Base-by-base conservation (phyloP, 768 basidiomycete species). In the Rhizopogon salebrosus region DNA sequence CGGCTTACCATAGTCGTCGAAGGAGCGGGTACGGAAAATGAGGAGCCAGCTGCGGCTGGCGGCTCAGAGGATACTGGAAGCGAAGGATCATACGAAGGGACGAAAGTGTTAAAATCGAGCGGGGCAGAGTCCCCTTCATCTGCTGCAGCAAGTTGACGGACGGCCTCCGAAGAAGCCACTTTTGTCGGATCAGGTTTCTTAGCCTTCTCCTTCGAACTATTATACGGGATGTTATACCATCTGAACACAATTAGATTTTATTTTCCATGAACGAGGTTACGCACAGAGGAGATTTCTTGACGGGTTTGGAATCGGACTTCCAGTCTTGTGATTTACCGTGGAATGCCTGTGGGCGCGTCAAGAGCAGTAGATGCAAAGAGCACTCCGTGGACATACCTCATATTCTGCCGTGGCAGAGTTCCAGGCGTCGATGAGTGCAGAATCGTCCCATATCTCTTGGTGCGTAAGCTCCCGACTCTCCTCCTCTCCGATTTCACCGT, bases 401-500 rank as follows among this genome's bases (percentile, higher is more conserved):
- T 91, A 92, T 64, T 92, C 90, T 53, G 87, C 87, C 57, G 77
- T 82, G 16, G 90, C 90, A 54, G 89, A 84, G 64, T 92, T 79
- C 90, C 90, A 92, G 18, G 90, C 90, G 49, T 87, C 77, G 41
- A 92, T 79, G 57, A 92, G 77, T 4, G 86, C 87, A 34, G 87
- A 85, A 64, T 92, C 90, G 57, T 92, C 90, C 90, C 90, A 92
- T 35, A 90, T 83, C 61, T 92, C 89, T 43, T 83, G 79, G 31
- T 85, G 77, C 8, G 84, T 81, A 53, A 90, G 74, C 51, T 82
- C 75, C 24, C 84, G 75, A 57, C 84, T 83, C 60, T 85, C 81
- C 29, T 76, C 74, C 24, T 76, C 72, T 10, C 73, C 72, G 4
- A 52, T 56, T 16, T 64, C 68, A 4, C 60, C 60, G 14, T 66